Base-by-base conservation (phyloP, 2,329 filamentous ascomycete species). In the Ascochyta pisi region DNA sequence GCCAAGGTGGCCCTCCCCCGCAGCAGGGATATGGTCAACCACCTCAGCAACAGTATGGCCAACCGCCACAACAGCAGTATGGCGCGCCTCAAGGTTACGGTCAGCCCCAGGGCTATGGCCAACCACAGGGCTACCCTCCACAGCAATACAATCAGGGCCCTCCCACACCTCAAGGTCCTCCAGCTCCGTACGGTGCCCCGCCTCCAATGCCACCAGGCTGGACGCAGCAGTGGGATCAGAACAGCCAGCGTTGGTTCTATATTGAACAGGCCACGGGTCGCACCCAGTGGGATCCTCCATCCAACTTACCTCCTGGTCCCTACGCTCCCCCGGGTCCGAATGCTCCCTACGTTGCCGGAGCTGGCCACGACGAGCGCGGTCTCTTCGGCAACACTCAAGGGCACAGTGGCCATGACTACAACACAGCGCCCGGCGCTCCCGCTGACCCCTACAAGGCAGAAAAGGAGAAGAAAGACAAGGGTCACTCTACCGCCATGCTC, bases 281-380 rank as follows among this genome's bases (percentile, higher is more conserved):
- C 54, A 83, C 84, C 0, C 86, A 89, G 72, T 89, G 87, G 87
- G 85, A 88, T 59, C 78, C 81, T 15, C 86, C 87, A 3, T 74
- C 75, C 12, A 60, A 65, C 44, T 40, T 70, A 12, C 70, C 70
- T n/a, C 69, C 68, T 24, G 71, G 69, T 5, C 66, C 68, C 1
- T 75, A 74, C 44, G 70, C 69, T 33, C 68, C 69, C 13, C 73
- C 69, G 16, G 69, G 68, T 10, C 62, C 68, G 24, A 66, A 68
- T 26, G 66, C 65, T 29, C 64, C 68, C 31, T 64, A 66, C 43
- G 41, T 55, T 22, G 54, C 64, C 4, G 63, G 60, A 9, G 63
- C 62, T 52, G 63, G 56, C 19, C 66, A 67, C 35, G 66, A 70
- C 39, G 67, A 69, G 57, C 64, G 68, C n/a, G 68, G 52, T 37